Base-by-base conservation (phyloP, 192 early-diverging fungal genomes). In the Coemansia brasiliensis region DNA sequence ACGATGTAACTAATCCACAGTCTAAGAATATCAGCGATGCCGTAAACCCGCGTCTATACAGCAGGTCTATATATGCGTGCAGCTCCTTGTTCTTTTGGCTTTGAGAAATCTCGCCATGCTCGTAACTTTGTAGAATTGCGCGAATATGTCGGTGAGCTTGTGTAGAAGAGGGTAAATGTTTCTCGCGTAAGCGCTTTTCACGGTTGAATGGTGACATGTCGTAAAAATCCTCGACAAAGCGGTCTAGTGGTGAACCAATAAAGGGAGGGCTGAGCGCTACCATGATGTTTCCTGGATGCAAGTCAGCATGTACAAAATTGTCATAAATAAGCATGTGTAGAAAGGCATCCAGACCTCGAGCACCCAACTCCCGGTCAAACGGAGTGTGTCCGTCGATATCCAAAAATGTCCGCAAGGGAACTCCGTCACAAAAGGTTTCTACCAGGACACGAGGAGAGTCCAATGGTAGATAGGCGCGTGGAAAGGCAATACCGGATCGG, bases 221-320 rank as follows among this genome's bases (percentile, higher is more conserved):
- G 57, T 65, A 79, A 59, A 77, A 67, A 26, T 71, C 63, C 43
- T 76, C 69, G 24, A 82, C 59, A 51, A 75, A 72, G 16, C 67
- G 73, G 59, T 66, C 83, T 62, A 86, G 72, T 40, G 55, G 82
- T 24, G 73, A 77, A 46, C 78, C 79, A 18, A 74, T 72, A 18
- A 78, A 72, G 3, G 87, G 87, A 62, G 84, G 86, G 39, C 75
- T 79, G 59, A 96, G 93, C 10, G 85, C 85, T 1, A 98, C 83
- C 63, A 93, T 69, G 42, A 96, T 95, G 61, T 98, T 98, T 29
- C 93, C 95, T 15, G 94, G 94, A 51, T 98, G 95, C 54, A 96
- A 59, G 69, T 96, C 95, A 4, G 92, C 89, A 62, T 98, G 95
- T 20, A 92, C 85, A 81, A 96, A 94, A 68, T 98, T 98, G 74